Evolutionary conservation across 192 early-diverging fungal species (phyloP).

Genomic region (Backusella luteola): DNA sequence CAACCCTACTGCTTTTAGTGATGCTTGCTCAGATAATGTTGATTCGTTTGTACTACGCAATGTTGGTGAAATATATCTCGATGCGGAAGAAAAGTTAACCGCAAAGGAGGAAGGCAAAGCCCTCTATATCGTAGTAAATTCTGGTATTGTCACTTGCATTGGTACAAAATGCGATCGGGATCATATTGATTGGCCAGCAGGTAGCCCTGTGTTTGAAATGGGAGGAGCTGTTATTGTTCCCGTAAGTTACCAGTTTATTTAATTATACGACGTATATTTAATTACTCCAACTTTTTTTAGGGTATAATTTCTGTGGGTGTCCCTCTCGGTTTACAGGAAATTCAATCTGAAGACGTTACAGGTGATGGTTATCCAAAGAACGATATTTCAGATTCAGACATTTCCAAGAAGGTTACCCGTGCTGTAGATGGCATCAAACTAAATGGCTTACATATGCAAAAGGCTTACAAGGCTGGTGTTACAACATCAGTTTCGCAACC

Average conservation of each 20-base stretch:
- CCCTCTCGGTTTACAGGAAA: constrained; percentile 65
- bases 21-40: constrained; percentile 26
- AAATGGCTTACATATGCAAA: constrained; percentile 53
- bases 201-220: constrained; percentile 49
- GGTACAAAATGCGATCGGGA: constrained; percentile 34
- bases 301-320: constrained; percentile 54
- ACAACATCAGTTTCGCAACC: constrained; percentile 56
- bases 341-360: constrained; percentile 54
- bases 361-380: constrained; percentile 50
- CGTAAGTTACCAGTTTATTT: constrained; percentile 24
- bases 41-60: constrained; percentile 37
- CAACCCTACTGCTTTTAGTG: constrained; percentile 12
- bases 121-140: constrained; percentile 32
- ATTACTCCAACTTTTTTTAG: constrained; percentile 17
- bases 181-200: constrained; percentile 28
- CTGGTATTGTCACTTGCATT: constrained; percentile 36
- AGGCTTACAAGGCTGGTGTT: constrained; percentile 59
- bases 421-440: constrained; percentile 70
- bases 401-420: constrained; percentile 27
- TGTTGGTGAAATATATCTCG: constrained; percentile 27
- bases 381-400: constrained; percentile 23
- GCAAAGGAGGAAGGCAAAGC: neutral
- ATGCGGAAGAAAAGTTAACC: neutral
- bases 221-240: constrained; percentile 57
- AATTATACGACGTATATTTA: neutral